Evolutionary conservation across 2,329 filamentous ascomycete genomes (phyloP).

Genomic region (Cercospora zeina): DNA sequence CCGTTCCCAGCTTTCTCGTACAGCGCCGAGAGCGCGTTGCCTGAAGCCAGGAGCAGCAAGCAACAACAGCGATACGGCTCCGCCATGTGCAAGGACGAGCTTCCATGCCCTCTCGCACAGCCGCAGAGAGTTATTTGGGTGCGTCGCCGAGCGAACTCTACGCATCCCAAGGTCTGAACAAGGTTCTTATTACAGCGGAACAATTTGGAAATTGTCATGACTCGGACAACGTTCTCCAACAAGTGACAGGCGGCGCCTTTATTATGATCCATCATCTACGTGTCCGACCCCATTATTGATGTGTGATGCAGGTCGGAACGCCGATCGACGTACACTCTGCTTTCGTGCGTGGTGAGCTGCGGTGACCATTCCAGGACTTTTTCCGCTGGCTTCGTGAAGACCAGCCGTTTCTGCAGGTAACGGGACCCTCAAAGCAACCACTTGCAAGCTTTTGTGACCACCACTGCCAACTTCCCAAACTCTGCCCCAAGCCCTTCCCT

Average conservation of each 20-base stretch:
- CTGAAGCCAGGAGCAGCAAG: not conserved
- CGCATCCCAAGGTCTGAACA: constrained; percentile 1
- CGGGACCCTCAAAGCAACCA: constrained; percentile 5
- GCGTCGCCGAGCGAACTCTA: not conserved
- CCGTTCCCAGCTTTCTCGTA: constrained; percentile 6
- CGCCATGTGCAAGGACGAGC: not conserved
- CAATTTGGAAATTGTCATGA: not conserved
- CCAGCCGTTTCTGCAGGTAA: constrained; percentile 1
- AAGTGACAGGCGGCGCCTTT: not conserved
- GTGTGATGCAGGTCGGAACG: not conserved
- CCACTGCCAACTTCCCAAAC: constrained; percentile 1
- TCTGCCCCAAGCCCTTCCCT: not conserved
- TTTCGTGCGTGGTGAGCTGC: not conserved
- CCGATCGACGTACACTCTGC: not conserved
- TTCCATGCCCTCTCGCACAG: constrained; percentile 1
- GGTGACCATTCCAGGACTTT: not conserved
- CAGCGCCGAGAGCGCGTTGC: constrained; percentile 3
- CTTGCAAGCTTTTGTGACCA: constrained; percentile 1
- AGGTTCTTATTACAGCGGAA: constrained; percentile 2
- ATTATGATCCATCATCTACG: not conserved
- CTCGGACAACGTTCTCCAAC: not conserved
- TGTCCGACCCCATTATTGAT: not conserved
- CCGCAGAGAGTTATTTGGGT: not conserved
- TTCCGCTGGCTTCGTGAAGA: not conserved
- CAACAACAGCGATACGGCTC: not conserved